Base-by-base conservation (phyloP, 2,329 filamentous ascomycete species). In the Colletotrichum filicis region DNA sequence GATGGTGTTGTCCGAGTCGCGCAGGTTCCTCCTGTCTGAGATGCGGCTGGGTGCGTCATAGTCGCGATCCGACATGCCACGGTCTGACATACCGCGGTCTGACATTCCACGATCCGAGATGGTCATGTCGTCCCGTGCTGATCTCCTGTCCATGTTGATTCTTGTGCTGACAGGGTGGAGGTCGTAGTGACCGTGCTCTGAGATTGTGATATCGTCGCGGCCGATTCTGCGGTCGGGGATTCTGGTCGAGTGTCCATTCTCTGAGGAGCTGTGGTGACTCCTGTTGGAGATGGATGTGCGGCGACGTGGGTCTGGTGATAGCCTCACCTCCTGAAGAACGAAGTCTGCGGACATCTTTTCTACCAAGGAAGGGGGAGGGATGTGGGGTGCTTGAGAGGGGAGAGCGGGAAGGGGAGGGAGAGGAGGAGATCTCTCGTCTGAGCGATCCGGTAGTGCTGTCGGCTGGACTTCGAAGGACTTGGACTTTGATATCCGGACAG, bases 201-300 rank as follows among this genome's bases (percentile, higher is more conserved):
- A 75, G 42, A 75, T 64, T n/a, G 73, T 68, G n/a, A 55, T 56
- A 24, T 75, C 74, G 16, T 75, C 74, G 16, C 73, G 55, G 16
- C 66, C 73, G 19, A 68, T 9, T 58, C 74, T 68, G 52, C 73
- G 46, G 5, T 74, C 73, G 14, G 70, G 71, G 28, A 74, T 66
- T 14, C 74, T 68, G 5, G 66, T 67, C n/a, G 49, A 71, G 28
- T 69, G 65, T 8, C 75, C 74, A 60, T 71, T 74, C 4, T 70
- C 69, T 7, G 70, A 75, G 52, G 68, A 32, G 28, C 68, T 74
- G 55, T 73, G 69, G 6, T 73, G 70, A 4, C 76, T 77, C 66
- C 77, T 73, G 71, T 76, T 77, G 19, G 79, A 79, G 42, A 77
- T 74, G n/a, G 79, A 80, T 2, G 76, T 73, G n/a, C 73, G 75